Conservation (phyloP, 1,284 basidiomycete genomes). For the Wallemia ichthyophaga region DNA sequence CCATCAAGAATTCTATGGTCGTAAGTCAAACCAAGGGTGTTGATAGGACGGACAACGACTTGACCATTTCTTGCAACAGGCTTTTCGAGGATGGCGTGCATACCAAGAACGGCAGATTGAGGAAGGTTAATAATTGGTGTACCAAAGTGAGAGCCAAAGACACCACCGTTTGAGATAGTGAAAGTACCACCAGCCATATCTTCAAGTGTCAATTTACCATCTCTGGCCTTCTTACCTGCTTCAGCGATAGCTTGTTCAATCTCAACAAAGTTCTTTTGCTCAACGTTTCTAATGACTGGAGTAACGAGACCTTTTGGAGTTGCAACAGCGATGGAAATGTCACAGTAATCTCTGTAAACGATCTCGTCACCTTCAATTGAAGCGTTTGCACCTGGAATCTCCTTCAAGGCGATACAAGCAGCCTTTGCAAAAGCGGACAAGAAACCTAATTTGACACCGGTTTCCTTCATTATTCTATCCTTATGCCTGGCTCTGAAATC, state of each 20-base stretch:
- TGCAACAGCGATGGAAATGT: conserved; percentile 77
- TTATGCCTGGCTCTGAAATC: conserved; percentile 87
- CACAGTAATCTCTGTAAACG: conserved; percentile 81
- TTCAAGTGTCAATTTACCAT: conserved; percentile 40
- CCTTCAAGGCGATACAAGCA: conserved; percentile 51
- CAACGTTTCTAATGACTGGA: conserved; percentile 74
- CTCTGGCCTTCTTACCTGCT: conserved; percentile 41
- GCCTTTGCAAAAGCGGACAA: conserved; percentile 94
- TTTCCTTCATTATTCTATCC: conserved; percentile 65
- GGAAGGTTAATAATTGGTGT: conserved; percentile 86
- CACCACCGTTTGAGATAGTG: conserved; percentile 97
- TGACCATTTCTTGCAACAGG: conserved; percentile 77
- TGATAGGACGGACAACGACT: conserved; percentile 84
- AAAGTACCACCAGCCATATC: conserved; percentile 93
- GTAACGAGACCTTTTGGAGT: conserved; percentile 95
- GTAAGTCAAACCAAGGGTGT: conserved; percentile 72
- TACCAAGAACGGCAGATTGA: conserved; percentile 76
- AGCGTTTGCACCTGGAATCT: conserved; percentile 83
- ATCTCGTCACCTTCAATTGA: conserved; percentile 79
- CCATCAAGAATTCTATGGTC: conserved; percentile 91
- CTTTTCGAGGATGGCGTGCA: conserved; percentile 88
- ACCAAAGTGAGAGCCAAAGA: conserved; percentile 86
- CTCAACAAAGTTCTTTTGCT: conserved; percentile 55
- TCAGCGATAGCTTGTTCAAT: conserved; percentile 77
- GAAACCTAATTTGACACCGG: conserved; percentile 91